Evolutionary conservation across 164 flowering plant genomes (phyloP).

Genomic region (Protea cynaroides): DNA sequence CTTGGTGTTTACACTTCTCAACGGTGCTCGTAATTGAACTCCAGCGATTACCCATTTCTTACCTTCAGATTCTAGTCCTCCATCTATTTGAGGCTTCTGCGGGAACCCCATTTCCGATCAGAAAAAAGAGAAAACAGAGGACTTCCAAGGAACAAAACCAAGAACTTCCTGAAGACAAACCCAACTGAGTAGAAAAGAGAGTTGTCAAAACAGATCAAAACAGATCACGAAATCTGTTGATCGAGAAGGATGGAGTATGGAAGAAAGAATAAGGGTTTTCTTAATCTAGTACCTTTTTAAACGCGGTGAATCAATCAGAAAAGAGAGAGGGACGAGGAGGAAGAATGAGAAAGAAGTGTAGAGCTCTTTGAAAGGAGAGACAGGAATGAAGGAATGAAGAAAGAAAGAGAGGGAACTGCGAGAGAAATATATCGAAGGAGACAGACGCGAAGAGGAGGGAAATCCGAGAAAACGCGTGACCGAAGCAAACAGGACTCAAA

Average conservation of each 20-base stretch:
- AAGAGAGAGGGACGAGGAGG: slow-evolving; percentile 4
- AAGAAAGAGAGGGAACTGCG: background rate
- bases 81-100: slow-evolving; percentile 22
- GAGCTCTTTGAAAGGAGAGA: slow-evolving; percentile 12
- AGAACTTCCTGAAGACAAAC: background rate
- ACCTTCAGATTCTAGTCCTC: slow-evolving; percentile 18
- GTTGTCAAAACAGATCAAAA: background rate
- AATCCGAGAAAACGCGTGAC: slow-evolving; percentile 14
- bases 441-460: slow-evolving; percentile 8
- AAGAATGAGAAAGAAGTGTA: slow-evolving; percentile 8
- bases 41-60: slow-evolving; percentile 32
- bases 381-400: slow-evolving; percentile 1
- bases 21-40: slow-evolving; percentile 16
- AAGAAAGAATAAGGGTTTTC: slow-evolving; percentile 20
- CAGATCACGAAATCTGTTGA: background rate
- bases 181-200: background rate
- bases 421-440: slow-evolving; percentile 9
- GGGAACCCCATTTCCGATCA: slow-evolving; percentile 27
- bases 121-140: background rate
- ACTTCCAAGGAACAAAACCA: background rate
- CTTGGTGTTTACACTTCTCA: slow-evolving; percentile 28
- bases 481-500: slow-evolving; percentile 13
- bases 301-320: background rate
- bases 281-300: background rate
- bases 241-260: slow-evolving; percentile 1